These are phyloP conservation scores for Cercophora samala DNA, from an alignment of 495 filamentous ascomycete species.

Conservation along the genomic window DNA sequence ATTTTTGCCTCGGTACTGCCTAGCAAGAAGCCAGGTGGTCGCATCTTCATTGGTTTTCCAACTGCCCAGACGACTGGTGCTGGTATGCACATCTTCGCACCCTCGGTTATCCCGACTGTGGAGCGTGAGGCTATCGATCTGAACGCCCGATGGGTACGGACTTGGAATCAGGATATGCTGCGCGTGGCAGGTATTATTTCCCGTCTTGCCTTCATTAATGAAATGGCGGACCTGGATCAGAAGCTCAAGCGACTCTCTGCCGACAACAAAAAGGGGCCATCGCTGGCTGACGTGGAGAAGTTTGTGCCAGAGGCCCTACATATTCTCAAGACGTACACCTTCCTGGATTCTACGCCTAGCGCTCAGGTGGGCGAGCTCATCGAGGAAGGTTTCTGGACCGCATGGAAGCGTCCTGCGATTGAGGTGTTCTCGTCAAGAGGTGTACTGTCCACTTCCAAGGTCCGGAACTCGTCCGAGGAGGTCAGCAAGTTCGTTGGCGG, in stretches of 20 bases:
- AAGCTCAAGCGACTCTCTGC: slow-evolving; percentile 49
- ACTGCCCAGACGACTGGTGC: slow-evolving; percentile 95
- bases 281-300: slow-evolving; percentile 57
- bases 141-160: slow-evolving; percentile 87
- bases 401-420: slow-evolving; percentile 72
- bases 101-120: slow-evolving; percentile 96
- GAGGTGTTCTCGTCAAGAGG: slow-evolving; percentile 86
- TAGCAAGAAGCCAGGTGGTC: slow-evolving; percentile 69
- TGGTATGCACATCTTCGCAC: slow-evolving; percentile 95
- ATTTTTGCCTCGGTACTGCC: slow-evolving; percentile 90
- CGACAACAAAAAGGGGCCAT: slow-evolving; percentile 43
- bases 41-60: slow-evolving; percentile 95
- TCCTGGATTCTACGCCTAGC: slow-evolving; percentile 83
- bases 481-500: slow-evolving; percentile 79
- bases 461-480: slow-evolving; percentile 76
- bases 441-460: slow-evolving; percentile 70
- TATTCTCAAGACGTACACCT: slow-evolving; percentile 76
- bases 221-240: slow-evolving; percentile 71
- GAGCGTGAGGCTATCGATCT: slow-evolving; percentile 96
- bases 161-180: slow-evolving; percentile 96
- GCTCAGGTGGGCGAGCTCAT: slow-evolving; percentile 74
- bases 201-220: slow-evolving; percentile 78
- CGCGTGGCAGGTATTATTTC: slow-evolving; percentile 86
- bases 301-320: slow-evolving; percentile 77
- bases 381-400: slow-evolving; percentile 93